A percentile compares a stretch with the other conserved stretches of the same genome.
These are phyloP conservation scores for Ascochyta koolunga DNA, from an alignment of 2,329 filamentous ascomycete genomes.

Conservation along the genomic window DNA sequence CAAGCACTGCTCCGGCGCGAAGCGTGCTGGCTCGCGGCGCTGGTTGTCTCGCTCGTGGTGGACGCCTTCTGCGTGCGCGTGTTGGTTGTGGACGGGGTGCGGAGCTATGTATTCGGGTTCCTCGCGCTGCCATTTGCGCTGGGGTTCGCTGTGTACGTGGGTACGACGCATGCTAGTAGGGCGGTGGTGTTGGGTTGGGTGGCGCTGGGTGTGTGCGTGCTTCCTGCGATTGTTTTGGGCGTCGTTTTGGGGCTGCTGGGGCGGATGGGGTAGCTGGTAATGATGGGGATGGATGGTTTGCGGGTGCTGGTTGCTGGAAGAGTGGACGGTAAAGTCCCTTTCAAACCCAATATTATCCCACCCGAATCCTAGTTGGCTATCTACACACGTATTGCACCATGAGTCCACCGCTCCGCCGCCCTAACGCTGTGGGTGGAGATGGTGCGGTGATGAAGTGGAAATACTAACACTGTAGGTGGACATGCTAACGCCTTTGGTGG, in stretches of 20 bases:
- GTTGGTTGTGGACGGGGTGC: neutral
- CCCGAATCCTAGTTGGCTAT: too few species aligned
- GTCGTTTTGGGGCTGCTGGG: neutral
- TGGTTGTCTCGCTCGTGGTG: neutral
- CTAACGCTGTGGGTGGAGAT: too few species aligned
- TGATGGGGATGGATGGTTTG: too few species aligned
- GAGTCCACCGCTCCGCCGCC: too few species aligned
- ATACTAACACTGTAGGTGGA: too few species aligned
- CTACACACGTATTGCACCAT: too few species aligned
- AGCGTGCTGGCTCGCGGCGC: neutral
- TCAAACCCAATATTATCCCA: too few species aligned
- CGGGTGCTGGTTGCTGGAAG: too few species aligned
- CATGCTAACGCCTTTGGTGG: too few species aligned
- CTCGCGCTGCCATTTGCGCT: neutral
- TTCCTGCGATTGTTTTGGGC: neutral
- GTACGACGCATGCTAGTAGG: conserved; percentile 1
- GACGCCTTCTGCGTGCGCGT: neutral
- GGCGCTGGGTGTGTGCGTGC: neutral
- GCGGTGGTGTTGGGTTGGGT: conserved; percentile 6
- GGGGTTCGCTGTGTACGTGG: conserved; percentile 7
- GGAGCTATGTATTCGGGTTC: neutral
- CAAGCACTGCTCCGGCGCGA: conserved; percentile 4
- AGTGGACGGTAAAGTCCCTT: too few species aligned
- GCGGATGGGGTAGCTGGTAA: neutral
- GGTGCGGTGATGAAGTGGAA: too few species aligned